Base-by-base conservation (phyloP, 371 early-diverging fungal species). In the Blakeslea trispora region DNA sequence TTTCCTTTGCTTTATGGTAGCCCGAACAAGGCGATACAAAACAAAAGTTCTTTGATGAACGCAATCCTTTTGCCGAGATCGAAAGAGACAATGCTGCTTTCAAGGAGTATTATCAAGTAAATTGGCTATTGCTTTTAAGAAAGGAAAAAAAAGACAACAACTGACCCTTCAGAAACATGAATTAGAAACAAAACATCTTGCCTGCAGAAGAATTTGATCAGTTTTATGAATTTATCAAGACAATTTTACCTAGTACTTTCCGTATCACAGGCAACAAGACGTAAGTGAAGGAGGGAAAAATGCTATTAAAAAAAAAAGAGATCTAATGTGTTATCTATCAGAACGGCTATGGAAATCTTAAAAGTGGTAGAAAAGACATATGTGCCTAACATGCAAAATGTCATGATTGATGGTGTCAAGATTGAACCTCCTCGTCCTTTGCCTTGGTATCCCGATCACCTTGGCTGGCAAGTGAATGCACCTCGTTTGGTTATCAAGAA, bases 381-480 rank as follows among this genome's bases (percentile, higher is more conserved):
- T 59, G 71, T 87, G 7, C 85, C 85, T 7, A 69, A 59, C 23
- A 71, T 89, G 72, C 71, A 75, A 54, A 61, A 72, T 43, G 63
- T 84, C 28, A 71, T 69, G 9, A 76, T 88, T 31, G 94, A 95
- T 32, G 94, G 86, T 35, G 84, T 80, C 34, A 64, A 66, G 32
- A 71, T 88, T 43, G 82, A 87, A 49, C 87, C 91, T 18, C 97
- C 96, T 14, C 76, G 71, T 9, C 87, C 88, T 37, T 61, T 96
- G 34, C 72, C 86, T 45, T 96, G 93, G 92, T 97, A 97, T 72
- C 98, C 98, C 11, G 87, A 95, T 70, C 75, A 87, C 5, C 77
- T 96, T 45, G 96, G 86, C 5, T 98, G 94, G 93, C 87, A 90
- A 60, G 87, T 89, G 60, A 84, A 79, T 55, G 82, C 82, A 18